Evolutionary conservation across 768 basidiomycete genomes (phyloP).

Genomic region (Panaeolus cyanescens): DNA sequence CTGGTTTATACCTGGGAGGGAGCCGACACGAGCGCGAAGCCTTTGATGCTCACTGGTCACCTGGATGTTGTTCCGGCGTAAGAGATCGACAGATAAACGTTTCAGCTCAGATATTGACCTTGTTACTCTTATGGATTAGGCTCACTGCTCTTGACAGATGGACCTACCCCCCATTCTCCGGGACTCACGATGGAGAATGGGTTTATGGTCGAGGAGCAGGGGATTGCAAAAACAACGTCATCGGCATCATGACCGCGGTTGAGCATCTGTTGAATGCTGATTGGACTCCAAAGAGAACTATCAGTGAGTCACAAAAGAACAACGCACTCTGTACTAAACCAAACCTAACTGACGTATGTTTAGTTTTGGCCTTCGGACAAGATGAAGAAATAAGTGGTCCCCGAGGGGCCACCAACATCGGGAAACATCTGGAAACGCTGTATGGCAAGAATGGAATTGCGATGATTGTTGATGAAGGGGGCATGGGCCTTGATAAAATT

Average conservation of each 20-base stretch:
- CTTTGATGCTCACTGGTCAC: constrained; percentile 31
- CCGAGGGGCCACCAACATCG: constrained; percentile 28
- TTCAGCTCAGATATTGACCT: background rate
- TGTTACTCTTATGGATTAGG: constrained; percentile 12
- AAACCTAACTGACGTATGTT: too few species aligned
- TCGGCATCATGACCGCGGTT: constrained; percentile 30
- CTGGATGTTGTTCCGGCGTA: constrained; percentile 30
- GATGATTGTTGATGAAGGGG: constrained; percentile 35
- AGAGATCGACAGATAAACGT: background rate
- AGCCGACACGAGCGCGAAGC: constrained; percentile 17
- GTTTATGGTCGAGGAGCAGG: constrained; percentile 30
- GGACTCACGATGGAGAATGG: constrained; percentile 26
- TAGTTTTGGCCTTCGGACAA: constrained; percentile 33
- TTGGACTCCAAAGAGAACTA: constrained; percentile 27
- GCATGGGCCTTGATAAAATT: constrained; percentile 24
- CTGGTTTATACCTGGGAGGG: constrained; percentile 26
- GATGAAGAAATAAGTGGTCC: constrained; percentile 35
- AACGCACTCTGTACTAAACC: too few species aligned
- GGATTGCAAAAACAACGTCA: constrained; percentile 33
- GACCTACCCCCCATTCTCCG: constrained; percentile 31
- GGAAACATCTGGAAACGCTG: constrained; percentile 16
- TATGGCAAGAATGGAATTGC: constrained; percentile 30
- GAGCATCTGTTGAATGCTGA: constrained; percentile 24
- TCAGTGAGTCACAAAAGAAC: constrained; percentile 15
- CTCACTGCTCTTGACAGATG: constrained; percentile 27